Evolutionary conservation across 768 basidiomycete genomes (phyloP), one percentile per base, ranked within the genome.

Genomic region (Kwoniella heveanensis): DNA sequence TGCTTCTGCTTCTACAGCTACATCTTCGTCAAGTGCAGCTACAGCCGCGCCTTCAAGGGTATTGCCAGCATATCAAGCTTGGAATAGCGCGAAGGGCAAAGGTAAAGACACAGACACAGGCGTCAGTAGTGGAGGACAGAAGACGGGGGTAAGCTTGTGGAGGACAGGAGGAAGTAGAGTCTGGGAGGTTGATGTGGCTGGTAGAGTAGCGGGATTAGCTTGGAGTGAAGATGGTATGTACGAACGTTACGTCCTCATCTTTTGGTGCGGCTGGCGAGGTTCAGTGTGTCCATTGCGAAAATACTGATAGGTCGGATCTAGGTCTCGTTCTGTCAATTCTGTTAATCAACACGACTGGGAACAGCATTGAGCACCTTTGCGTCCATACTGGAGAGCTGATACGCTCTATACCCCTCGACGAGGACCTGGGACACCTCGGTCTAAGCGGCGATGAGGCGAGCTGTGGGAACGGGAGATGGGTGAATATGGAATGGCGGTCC

Each of bases 191-290:
- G 63, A 68, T 5, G 49, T 68, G 9, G 49, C 52, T 13, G 71
- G 72, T 1, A 29, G 37, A 32, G 49, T 73, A 8, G 55, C 21
- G 2, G 71, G 68, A 5, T 24, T 76, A 30, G 74, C 68, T 17
- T 76, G 74, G 74, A 71, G 62, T 24, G 32, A 49, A 13, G 72
- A 73, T 67, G 72, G 74, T 73, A 54, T 55, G 69, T 57, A 24
- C n/a, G 2, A 19, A 17, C 22, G 24, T 6, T 15, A 17, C 26
- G n/a, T 46, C n/a, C 19, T 29, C 26, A 32, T 46, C 32, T 54
- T 30, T n/a, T n/a, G n/a, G n/a, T n/a, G n/a, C n/a, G n/a, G n/a
- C n/a, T n/a, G n/a, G n/a, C n/a, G n/a, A n/a, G n/a, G n/a, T n/a
- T n/a, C n/a, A n/a, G n/a, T n/a, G n/a, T n/a, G n/a, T n/a, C n/a